Conservation (phyloP, 2,329 filamentous ascomycete species). For the Tetracladium maxilliforme region DNA sequence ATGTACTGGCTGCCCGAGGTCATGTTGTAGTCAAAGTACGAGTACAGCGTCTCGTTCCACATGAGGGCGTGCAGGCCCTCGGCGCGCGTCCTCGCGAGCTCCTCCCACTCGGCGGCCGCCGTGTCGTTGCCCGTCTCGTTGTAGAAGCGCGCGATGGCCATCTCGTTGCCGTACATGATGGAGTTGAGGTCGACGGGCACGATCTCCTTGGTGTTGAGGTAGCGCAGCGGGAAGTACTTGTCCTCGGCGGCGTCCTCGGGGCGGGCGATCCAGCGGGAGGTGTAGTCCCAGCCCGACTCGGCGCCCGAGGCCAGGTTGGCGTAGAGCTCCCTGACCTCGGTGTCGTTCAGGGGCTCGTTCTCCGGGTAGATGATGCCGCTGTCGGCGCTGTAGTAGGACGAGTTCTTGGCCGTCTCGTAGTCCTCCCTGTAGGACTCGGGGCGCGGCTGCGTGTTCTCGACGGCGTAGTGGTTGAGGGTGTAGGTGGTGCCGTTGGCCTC, state of each 20-base stretch:
- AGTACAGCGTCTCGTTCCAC: conserved; percentile 47
- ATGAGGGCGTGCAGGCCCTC: conserved; percentile 47
- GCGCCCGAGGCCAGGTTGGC: conserved; percentile 49
- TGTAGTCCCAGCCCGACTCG: conserved; percentile 53
- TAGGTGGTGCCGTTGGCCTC: conserved; percentile 30
- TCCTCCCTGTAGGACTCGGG: conserved; percentile 56
- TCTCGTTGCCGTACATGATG: conserved; percentile 52
- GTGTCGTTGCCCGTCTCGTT: conserved; percentile 31
- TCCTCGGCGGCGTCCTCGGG: conserved; percentile 42
- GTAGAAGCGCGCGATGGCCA: conserved; percentile 40
- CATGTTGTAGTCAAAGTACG: conserved; percentile 57
- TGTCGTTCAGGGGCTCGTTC: conserved; percentile 30
- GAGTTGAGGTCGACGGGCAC: conserved; percentile 54
- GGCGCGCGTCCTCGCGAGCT: conserved; percentile 34
- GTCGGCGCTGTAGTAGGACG: conserved; percentile 43
- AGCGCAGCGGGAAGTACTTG: conserved; percentile 50
- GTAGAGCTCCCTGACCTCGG: conserved; percentile 37
- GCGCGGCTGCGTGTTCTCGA: conserved; percentile 48
- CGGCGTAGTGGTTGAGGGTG: conserved; percentile 43
- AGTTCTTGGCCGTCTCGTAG: conserved; percentile 48
- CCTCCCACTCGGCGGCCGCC: conserved; percentile 31
- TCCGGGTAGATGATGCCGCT: conserved; percentile 44
- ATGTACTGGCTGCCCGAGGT: conserved; percentile 40
- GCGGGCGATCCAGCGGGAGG: conserved; percentile 38
- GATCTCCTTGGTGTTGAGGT: conserved; percentile 40